phyloP scores from a whole-genome alignment of 2,329 filamentous ascomycete species.

The Diaporthe helianthi region DNA sequence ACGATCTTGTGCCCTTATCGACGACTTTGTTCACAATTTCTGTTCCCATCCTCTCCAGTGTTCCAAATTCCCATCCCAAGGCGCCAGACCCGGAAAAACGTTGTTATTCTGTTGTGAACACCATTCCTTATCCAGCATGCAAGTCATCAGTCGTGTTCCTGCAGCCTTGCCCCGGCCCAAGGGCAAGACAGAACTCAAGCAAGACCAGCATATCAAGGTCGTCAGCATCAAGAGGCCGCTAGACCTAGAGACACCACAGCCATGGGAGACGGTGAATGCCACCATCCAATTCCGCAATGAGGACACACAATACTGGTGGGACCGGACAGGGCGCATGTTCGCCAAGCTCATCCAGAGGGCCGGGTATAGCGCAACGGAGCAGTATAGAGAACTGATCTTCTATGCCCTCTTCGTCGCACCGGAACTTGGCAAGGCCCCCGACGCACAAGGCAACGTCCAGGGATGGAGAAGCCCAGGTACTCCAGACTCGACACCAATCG shows the following conservation, averaged over 20 bases:
- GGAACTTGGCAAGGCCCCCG: constrained; percentile 37
- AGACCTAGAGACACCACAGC: background rate
- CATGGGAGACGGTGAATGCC: constrained; percentile 38
- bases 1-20: constrained; percentile 2
- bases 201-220: background rate
- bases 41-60: constrained; percentile 1
- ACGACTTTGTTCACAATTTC: background rate
- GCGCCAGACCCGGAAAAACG: background rate
- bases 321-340: constrained; percentile 38
- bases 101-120: background rate
- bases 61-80: background rate
- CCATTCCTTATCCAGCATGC: background rate
- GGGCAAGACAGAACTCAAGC: constrained; percentile 10
- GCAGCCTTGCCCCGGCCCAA: background rate
- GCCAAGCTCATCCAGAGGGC: constrained; percentile 39
- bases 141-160: constrained; percentile 2
- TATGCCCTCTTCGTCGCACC: constrained; percentile 38
- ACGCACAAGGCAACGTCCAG: constrained; percentile 27
- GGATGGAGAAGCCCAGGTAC: constrained; percentile 38
- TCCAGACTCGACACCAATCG: constrained; percentile 39
- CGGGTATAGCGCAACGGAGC: constrained; percentile 37
- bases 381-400: constrained; percentile 40
- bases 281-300: constrained; percentile 36
- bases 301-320: constrained; percentile 41
- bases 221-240: background rate